These are phyloP conservation scores for Stenocarpella maydis DNA, from an alignment of 2,329 filamentous ascomycete genomes.

Conservation along the genomic window DNA sequence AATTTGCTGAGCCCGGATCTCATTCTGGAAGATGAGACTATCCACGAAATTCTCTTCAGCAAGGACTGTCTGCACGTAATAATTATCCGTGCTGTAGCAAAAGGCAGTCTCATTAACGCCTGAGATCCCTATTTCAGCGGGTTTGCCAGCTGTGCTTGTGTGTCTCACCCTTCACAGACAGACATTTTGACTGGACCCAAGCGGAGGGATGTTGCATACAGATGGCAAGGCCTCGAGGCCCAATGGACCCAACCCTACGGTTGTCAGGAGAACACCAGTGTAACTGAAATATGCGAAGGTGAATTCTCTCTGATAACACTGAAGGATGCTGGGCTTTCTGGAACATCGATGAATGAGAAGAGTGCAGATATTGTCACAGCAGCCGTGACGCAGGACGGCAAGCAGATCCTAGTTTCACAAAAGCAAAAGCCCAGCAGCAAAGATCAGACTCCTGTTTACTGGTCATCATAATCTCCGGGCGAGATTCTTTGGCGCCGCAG, in stretches of 20 bases:
- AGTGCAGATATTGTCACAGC: background rate
- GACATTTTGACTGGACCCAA: background rate
- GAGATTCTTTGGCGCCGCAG: too few relatives aligned
- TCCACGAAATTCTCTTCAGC: background rate
- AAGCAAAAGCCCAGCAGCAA: fast-evolving
- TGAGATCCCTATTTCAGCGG: background rate
- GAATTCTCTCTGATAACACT: background rate
- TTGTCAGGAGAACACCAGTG: background rate
- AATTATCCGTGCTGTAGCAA: background rate
- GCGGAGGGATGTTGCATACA: background rate
- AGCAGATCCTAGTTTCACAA: background rate
- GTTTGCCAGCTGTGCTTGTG: background rate
- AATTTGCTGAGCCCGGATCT: background rate
- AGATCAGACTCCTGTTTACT: too few relatives aligned
- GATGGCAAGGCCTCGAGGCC: background rate
- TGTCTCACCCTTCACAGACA: background rate
- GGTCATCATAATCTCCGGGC: too few relatives aligned
- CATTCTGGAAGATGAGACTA: background rate
- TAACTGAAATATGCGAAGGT: background rate
- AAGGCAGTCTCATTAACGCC: background rate
- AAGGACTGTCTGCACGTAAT: background rate
- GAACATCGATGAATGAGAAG: background rate
- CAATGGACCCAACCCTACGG: background rate
- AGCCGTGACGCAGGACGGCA: background rate
- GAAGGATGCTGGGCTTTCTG: background rate